These are phyloP conservation scores for Musa beccarii DNA, from an alignment of 176 grass and related monocot species.

Conservation along the genomic window DNA sequence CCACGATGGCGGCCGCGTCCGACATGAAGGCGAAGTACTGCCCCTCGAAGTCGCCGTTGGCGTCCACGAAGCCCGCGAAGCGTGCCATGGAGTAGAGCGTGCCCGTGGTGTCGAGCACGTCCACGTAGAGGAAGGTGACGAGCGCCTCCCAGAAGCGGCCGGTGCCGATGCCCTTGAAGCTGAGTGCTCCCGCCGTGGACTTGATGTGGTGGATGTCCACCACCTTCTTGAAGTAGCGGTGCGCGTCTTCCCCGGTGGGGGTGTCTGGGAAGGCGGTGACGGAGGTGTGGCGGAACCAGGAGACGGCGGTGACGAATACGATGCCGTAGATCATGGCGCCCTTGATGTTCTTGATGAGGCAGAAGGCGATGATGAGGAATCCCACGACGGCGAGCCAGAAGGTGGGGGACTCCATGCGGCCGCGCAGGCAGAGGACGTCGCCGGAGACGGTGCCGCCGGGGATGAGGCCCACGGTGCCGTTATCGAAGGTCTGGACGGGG, in stretches of 20 bases:
- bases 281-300: conserved; percentile 8
- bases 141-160: conserved; percentile 7
- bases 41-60: conserved; percentile 9
- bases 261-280: conserved; percentile 7
- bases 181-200: conserved; percentile 13
- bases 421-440: conserved; percentile 10
- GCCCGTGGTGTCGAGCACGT: conserved; percentile 16
- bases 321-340: conserved; percentile 19
- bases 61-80: conserved; percentile 4
- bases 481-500: conserved; percentile 10
- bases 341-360: conserved; percentile 17
- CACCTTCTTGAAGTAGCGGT: conserved; percentile 8
- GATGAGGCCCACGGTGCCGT: conserved; percentile 12
- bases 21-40: conserved; percentile 17
- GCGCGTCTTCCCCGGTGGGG: neutral
- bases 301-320: conserved; percentile 9
- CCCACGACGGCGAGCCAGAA: conserved; percentile 15
- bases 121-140: conserved; percentile 16
- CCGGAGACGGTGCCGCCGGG: neutral
- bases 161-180: conserved; percentile 8
- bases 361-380: conserved; percentile 13
- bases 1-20: conserved; percentile 10
- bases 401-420: conserved; percentile 10
- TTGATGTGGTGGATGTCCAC: conserved; percentile 4
- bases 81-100: conserved; percentile 20